phyloP scores from a whole-genome alignment of 352 stramenopile species.

The Phytopythium litorale region DNA sequence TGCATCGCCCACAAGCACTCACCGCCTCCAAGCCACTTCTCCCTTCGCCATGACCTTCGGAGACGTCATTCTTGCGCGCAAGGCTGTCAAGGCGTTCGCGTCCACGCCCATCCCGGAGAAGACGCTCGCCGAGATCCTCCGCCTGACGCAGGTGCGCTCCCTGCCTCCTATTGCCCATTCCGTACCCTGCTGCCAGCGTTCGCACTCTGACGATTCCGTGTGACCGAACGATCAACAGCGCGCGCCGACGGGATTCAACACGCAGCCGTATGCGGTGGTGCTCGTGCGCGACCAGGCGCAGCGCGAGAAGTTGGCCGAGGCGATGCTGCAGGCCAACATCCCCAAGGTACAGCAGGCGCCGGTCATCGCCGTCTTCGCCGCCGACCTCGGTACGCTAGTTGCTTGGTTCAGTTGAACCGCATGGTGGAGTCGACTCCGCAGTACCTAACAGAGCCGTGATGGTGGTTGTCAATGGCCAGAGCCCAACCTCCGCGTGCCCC shows the following conservation, averaged over 20 bases:
- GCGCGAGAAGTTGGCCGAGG: conserved; percentile 57
- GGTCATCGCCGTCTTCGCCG: conserved; percentile 73
- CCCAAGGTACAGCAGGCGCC: conserved; percentile 72
- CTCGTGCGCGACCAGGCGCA: conserved; percentile 66
- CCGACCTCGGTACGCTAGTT: conserved; percentile 46
- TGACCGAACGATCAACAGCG: conserved; percentile 21
- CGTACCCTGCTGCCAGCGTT: not conserved
- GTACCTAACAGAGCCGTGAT: not conserved
- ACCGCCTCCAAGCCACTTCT: not conserved
- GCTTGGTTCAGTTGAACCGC: not conserved
- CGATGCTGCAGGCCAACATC: conserved; percentile 73
- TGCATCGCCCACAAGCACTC: not conserved
- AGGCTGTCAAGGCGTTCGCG: conserved; percentile 45
- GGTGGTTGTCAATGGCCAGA: conserved; percentile 26
- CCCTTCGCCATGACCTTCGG: not conserved
- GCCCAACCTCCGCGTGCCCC: conserved; percentile 61
- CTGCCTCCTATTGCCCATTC: not conserved
- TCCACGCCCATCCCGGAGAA: conserved; percentile 39
- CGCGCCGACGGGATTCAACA: conserved; percentile 76
- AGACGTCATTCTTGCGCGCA: conserved; percentile 23
- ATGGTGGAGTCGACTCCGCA: not conserved
- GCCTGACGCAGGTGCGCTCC: conserved; percentile 45
- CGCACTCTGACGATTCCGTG: not conserved
- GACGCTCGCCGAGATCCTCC: conserved; percentile 58
- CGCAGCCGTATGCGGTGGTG: conserved; percentile 70